Percentiles rank a stretch among this genome's conserved stretches.
Conservation (phyloP, 805 yeast species). For the Torulaspora delbrueckii region DNA sequence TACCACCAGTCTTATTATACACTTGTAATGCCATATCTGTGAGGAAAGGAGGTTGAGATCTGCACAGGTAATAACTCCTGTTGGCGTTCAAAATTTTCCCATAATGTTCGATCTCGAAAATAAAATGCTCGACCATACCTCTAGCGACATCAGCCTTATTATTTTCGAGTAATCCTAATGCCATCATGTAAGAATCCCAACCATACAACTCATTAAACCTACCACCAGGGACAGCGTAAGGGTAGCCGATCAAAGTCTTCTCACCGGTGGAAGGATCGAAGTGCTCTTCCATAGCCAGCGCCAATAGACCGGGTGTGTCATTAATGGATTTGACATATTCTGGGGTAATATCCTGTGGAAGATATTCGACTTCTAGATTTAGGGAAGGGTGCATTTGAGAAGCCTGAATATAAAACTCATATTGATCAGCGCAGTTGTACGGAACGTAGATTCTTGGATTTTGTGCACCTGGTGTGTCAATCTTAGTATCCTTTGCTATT, state of each 20-base stretch:
- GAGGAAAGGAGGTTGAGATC: conserved; percentile 95
- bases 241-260: conserved; percentile 55
- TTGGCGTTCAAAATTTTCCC: conserved; percentile 94
- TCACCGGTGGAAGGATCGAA: conserved; percentile 50
- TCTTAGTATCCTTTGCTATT: conserved; percentile 77
- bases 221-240: conserved; percentile 96
- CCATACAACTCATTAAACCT: conserved; percentile 95
- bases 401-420: conserved; percentile 55
- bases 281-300: conserved; percentile 62
- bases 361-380: conserved; percentile 64
- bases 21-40: conserved; percentile 85
- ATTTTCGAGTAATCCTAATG: conserved; percentile 72
- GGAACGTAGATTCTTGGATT: conserved; percentile 80
- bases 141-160: conserved; percentile 64
- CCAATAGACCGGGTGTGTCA: conserved; percentile 77
- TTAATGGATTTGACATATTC: conserved; percentile 73
- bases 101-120: conserved; percentile 83
- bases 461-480: conserved; percentile 54
- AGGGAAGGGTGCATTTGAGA: conserved; percentile 51
- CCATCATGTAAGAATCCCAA: conserved; percentile 95
- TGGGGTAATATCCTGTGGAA: conserved; percentile 72
- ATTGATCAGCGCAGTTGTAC: conserved; percentile 61
- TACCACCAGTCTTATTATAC: conserved; percentile 53
- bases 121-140: conserved; percentile 89
- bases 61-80: conserved; percentile 79